Evolutionary conservation across 2,329 filamentous ascomycete species (phyloP).

Genomic region (Xylaria sp.): DNA sequence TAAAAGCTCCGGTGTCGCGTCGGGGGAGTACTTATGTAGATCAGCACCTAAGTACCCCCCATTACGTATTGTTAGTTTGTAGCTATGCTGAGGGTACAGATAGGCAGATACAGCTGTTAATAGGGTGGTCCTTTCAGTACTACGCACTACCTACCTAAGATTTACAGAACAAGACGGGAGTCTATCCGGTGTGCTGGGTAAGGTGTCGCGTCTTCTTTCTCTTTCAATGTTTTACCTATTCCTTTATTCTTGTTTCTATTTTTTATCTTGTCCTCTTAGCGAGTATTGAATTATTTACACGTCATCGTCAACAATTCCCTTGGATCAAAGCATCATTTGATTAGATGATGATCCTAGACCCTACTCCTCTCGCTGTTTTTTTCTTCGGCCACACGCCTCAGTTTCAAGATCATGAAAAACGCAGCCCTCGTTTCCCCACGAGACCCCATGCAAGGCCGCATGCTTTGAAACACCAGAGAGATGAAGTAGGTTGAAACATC

Average conservation of each 20-base stretch:
- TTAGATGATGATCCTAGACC: not conserved
- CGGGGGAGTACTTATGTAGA: too few relatives aligned
- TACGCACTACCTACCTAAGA: too few relatives aligned
- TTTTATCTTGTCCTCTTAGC: not conserved
- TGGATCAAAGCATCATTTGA: not conserved
- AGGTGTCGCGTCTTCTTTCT: not conserved
- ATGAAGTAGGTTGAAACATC: constrained; percentile 19
- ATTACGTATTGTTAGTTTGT: too few relatives aligned
- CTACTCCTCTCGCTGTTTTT: not conserved
- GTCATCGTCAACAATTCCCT: not conserved
- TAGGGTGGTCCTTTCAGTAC: too few relatives aligned
- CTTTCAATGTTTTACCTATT: too few relatives aligned
- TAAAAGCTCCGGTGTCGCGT: too few relatives aligned
- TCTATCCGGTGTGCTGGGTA: too few relatives aligned
- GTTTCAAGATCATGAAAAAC: constrained; percentile 21
- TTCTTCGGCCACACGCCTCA: not conserved
- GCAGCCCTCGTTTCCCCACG: constrained; percentile 1
- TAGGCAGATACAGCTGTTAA: too few relatives aligned
- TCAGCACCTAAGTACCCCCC: too few relatives aligned
- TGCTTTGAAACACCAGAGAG: constrained; percentile 26
- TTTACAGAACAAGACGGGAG: too few relatives aligned
- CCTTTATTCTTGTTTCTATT: too few relatives aligned
- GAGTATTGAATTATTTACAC: not conserved
- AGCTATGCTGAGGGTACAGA: too few relatives aligned
- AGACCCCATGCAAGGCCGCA: constrained; percentile 16